A percentile compares a stretch with the other conserved stretches of the same genome.
Evolutionary conservation across 768 basidiomycete genomes (phyloP).

Genomic region (Holtermanniella nyarrowii): DNA sequence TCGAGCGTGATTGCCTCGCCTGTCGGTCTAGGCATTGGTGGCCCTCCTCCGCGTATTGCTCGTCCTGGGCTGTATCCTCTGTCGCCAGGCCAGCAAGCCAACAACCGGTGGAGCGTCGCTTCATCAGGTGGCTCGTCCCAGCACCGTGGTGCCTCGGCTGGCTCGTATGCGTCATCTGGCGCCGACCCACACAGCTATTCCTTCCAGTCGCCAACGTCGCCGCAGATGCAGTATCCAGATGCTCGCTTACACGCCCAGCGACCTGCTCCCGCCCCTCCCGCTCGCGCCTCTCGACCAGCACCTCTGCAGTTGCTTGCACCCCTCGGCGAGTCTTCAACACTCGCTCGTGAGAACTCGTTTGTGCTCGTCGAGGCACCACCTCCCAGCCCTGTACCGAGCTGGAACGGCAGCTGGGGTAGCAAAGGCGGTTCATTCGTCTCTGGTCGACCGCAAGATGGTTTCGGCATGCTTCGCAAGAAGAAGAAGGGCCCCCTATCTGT

Average conservation of each 20-base stretch:
- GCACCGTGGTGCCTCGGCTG: conserved; percentile 22
- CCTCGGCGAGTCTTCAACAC: conserved; percentile 4
- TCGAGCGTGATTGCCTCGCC: conserved; percentile 13
- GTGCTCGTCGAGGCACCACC: conserved; percentile 29
- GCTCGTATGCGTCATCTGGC: conserved; percentile 21
- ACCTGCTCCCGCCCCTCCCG: not conserved
- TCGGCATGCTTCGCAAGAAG: conserved; percentile 33
- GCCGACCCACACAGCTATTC: conserved; percentile 14
- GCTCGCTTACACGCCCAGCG: conserved; percentile 1
- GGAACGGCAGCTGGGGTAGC: conserved; percentile 17
- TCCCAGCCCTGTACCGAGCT: conserved; percentile 17
- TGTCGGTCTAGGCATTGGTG: conserved; percentile 35
- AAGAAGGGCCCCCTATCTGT: conserved; percentile 23
- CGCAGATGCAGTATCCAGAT: not conserved
- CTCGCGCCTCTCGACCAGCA: conserved; percentile 7
- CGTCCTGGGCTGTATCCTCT: conserved; percentile 29
- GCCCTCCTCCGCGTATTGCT: conserved; percentile 17
- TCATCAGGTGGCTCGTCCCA: conserved; percentile 26
- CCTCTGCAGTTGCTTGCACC: not conserved
- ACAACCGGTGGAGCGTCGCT: conserved; percentile 31
- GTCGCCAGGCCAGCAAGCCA: conserved; percentile 8
- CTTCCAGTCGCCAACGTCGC: conserved; percentile 9
- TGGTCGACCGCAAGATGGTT: conserved; percentile 26
- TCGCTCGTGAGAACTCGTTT: conserved; percentile 32
- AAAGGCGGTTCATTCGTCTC: conserved; percentile 15